phyloP scores from a whole-genome alignment of 2,329 filamentous ascomycete genomes.

The Byssothecium circinans region DNA sequence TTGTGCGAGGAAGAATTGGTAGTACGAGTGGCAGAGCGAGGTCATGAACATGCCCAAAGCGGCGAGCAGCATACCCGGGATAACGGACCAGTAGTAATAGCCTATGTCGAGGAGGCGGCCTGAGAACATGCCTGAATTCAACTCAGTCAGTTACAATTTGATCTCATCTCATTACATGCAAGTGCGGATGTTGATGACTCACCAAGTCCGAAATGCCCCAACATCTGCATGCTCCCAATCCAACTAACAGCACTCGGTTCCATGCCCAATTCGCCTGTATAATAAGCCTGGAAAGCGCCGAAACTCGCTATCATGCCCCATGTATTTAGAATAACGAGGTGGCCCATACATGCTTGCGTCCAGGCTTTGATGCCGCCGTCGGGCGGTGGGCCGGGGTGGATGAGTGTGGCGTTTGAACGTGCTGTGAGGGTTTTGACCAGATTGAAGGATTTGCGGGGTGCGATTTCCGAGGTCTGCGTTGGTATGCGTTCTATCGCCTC shows the following conservation, averaged over 20 bases:
- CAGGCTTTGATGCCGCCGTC: slow-evolving; percentile 43
- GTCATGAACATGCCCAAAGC: slow-evolving; percentile 57
- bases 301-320: slow-evolving; percentile 16
- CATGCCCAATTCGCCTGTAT: slow-evolving; percentile 18
- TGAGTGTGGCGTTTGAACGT: slow-evolving; percentile 36
- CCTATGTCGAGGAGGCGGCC: slow-evolving; percentile 57
- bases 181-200: background rate
- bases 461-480: slow-evolving; percentile 16
- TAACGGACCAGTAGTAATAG: slow-evolving; percentile 50
- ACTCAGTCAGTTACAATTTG: too few species aligned
- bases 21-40: slow-evolving; percentile 52
- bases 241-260: slow-evolving; percentile 49
- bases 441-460: slow-evolving; percentile 13
- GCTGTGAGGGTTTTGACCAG: slow-evolving; percentile 31
- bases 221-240: slow-evolving; percentile 53
- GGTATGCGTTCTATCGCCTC: slow-evolving; percentile 16
- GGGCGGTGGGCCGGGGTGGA: slow-evolving; percentile 42
- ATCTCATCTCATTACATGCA: background rate
- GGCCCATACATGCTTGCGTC: slow-evolving; percentile 42
- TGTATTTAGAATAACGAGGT: slow-evolving; percentile 27
- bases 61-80: slow-evolving; percentile 48
- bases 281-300: slow-evolving; percentile 29
- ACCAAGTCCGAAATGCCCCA: slow-evolving; percentile 44
- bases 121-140: slow-evolving; percentile 50
- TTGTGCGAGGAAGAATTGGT: slow-evolving; percentile 49